phyloP scores from a whole-genome alignment of 768 basidiomycete species.

The Trametes maxima region DNA sequence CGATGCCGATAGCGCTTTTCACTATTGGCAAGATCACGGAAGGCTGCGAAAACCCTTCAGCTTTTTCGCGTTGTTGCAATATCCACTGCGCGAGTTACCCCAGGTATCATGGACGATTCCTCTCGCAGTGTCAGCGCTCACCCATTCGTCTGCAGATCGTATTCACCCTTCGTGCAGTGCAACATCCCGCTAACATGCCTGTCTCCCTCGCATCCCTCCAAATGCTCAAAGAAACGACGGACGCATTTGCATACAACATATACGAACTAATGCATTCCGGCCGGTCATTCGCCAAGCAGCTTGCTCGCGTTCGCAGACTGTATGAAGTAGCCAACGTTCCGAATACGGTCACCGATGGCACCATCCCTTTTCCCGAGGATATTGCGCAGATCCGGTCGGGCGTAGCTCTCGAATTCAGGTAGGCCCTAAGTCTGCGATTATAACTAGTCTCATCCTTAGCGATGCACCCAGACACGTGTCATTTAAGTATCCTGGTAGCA shows the following conservation, averaged over 20 bases:
- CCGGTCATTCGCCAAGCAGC: constrained; percentile 1
- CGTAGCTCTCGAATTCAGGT: constrained; percentile 61
- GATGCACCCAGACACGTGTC: constrained; percentile 47
- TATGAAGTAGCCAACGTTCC: constrained; percentile 17
- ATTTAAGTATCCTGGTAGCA: constrained; percentile 64
- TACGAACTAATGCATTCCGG: constrained; percentile 16
- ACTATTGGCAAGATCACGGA: too few species aligned
- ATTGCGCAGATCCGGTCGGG: constrained; percentile 41
- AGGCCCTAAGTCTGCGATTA: too few species aligned
- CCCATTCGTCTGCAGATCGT: neutral
- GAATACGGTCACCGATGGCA: constrained; percentile 8
- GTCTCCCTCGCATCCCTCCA: constrained; percentile 32
- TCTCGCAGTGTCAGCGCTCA: neutral
- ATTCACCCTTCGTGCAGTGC: constrained; percentile 27
- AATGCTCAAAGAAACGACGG: constrained; percentile 35
- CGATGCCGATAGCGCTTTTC: too few species aligned
- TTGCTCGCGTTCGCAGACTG: constrained; percentile 18
- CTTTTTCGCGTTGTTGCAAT: too few species aligned
- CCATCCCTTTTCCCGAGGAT: constrained; percentile 13
- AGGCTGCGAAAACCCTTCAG: too few species aligned
- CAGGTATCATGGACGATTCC: too few species aligned
- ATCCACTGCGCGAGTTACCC: too few species aligned
- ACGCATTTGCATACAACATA: constrained; percentile 20
- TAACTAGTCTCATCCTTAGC: too few species aligned
- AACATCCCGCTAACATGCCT: constrained; percentile 25